Evolutionary conservation across 2,329 filamentous ascomycete genomes (phyloP), one percentile per base, ranked within the genome.

Genomic region (Trichoderma endophyticum): DNA sequence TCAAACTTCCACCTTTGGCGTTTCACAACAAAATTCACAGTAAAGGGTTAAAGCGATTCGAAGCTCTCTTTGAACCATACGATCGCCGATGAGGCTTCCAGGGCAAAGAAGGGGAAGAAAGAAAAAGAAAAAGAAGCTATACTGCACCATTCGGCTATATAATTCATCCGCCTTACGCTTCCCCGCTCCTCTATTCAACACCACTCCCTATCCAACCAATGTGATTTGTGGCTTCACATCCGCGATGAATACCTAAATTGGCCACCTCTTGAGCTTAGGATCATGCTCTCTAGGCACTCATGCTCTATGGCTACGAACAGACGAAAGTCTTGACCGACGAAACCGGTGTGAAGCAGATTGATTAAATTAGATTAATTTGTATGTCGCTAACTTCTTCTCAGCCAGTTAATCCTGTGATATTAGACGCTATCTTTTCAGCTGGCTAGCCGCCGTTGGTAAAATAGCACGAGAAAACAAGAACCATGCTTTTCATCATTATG

Each of bases 111-210:
- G 2, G 18, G n/a, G 0, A 15, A 2, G 9, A 2, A 14, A 34
- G 21, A 11, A 32, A n/a, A 30, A 15, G 5, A n/a, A 12, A 34
- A 21, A 7, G 57, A 18, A 14, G 36, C 26, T 15, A 1, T n/a
- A 6, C 15, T 56, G 36, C 9, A 26, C 12, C 51, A 24, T 43
- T 68, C 65, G 65, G 65, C 34, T 11, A 12, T 26, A 67, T 68
- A 32, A 32, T 68, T 68, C 54, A 30, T 32, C 65, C 65, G 65
- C 65, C 64, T 68, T 68, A 60, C 65, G 54, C 54, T 68, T 68
- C 65, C 54, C 54, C 65, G 56, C 54, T 26, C 34, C 6, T 24
- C 24, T 14, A 3, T 30, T 32, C 26, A 54, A 64, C 57, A 62
- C 60, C 60, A 39, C n/a, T 39, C 24, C 12, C 0, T 9, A 18